A percentile compares a stretch with the other conserved stretches of the same genome.
Evolutionary conservation across 257 asterid genomes (phyloP).

Genomic region (Apocynum venetum): DNA sequence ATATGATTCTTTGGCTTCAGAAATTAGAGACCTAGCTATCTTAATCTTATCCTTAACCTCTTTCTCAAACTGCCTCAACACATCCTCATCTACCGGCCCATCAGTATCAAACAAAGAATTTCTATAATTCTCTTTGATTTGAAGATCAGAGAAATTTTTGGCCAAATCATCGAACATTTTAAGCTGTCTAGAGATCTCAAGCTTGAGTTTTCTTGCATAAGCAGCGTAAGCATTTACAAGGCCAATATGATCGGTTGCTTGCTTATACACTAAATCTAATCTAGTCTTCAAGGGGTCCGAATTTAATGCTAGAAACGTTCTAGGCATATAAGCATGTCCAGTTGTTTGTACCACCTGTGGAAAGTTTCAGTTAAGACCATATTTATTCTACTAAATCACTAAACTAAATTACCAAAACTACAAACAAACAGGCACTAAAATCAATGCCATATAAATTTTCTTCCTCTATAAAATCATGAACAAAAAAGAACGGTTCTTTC

Average conservation of each 20-base stretch:
- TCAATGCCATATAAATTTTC: not conserved
- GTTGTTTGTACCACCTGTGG: constrained; percentile 41
- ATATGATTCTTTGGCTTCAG: constrained; percentile 82
- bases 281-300: constrained; percentile 89
- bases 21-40: constrained; percentile 79
- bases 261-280: constrained; percentile 67
- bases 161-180: constrained; percentile 87
- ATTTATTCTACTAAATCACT: not conserved
- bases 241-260: constrained; percentile 81
- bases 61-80: constrained; percentile 88
- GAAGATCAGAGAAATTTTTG: constrained; percentile 66
- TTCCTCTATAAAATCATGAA: not conserved
- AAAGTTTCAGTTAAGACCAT: not conserved
- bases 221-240: constrained; percentile 84
- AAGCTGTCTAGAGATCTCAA: constrained; percentile 82
- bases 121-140: constrained; percentile 54
- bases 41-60: constrained; percentile 95
- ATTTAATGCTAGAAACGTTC: constrained; percentile 65
- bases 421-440: not conserved
- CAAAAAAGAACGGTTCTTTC: not conserved
- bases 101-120: constrained; percentile 64
- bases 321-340: constrained; percentile 56
- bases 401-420: not conserved
- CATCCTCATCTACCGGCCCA: constrained; percentile 85
- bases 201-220: constrained; percentile 87